Base-by-base conservation (phyloP, 2,329 filamentous ascomycete species). In the Colletotrichum sp. region DNA sequence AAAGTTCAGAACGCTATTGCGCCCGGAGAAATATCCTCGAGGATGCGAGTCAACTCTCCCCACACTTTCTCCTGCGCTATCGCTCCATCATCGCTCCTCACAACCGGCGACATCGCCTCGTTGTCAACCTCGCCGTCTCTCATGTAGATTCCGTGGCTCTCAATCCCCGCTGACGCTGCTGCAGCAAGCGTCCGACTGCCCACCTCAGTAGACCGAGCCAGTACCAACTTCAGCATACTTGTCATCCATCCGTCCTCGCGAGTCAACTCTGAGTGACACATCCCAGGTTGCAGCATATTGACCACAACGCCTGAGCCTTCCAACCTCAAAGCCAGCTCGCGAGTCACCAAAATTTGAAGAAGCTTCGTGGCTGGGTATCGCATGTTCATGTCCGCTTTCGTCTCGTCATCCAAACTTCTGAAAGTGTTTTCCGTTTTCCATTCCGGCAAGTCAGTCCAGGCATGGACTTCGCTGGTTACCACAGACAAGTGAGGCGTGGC, bases 141-240 rank as follows among this genome's bases (percentile, higher is more conserved):
- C 52, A 56, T 26, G 21, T 24, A 56, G 13, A 0, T 10, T 24
- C 52, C 52, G 9, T 56, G 21, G 52, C 13, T 14, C 0, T 5
- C 52, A 1, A 24, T 18, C 7, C 7, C 21, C 1, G 21, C 21
- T 24, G 12, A 14, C 21, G 52, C 52, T 0, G 21, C 52, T 56
- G 26, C 21, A 18, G 28, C 52, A 24, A 56, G 21, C 0, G 52
- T 28, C 13, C 52, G 52, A 28, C 52, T 28, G 52, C 21, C 21
- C 0, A 16, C 7, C 4, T 56, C 52, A 28, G 52, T 56, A 24
- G 52, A 24, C 7, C 52, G 52, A 5, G 21, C 21, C 21, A 56
- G 52, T 0, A 56, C 16, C 1, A 18, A 16, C 21, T 28, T 24
- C 1, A 56, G 0, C 21, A 56, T 1, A 28, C 0, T 0, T 1